Base-by-base conservation (phyloP, 176 grass and related monocot genomes). In the Juncus effusus region DNA sequence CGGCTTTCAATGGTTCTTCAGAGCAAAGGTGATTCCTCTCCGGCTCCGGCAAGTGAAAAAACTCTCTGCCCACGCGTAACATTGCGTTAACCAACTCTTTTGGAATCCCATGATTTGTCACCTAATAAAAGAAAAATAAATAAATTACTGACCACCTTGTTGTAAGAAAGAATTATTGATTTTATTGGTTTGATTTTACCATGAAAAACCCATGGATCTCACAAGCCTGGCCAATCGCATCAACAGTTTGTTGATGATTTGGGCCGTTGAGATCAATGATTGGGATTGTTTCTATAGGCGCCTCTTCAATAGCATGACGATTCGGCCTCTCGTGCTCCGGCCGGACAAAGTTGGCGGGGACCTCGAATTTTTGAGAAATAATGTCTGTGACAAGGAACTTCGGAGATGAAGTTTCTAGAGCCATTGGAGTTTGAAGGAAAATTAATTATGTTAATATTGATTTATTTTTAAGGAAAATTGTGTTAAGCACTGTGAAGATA, bases 11-110 rank as follows among this genome's bases (percentile, higher is more conserved):
- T 55, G 89, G 84, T 62, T 93, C 89, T 57, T 93, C 84, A 51
- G 89, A 93, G 53, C 85, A 93, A 69, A 67, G 85, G 76, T 93
- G 87, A 52, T 87, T 39, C 78, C 89, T 70, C 72, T 93, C 89
- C 38, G 71, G 65, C 62, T 28, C 19, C 19, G 19, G 19, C 19
- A 28, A 28, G 19, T 28, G 19, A 28, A 28, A 28, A 28, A 28
- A 93, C 67, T 93, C 84, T 81, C 54, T 61, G 7, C 84, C 74
- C 52, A 88, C 75, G n/a, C 62, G 52, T 42, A 93, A 70, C 81
- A 93, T 93, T 61, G 39, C 75, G 14, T 65, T 38, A 13, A 88
- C 73, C 1, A 88, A 63, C 10, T 2, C 39, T 36, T 56, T 63
- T 3, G 89, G 81, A 42, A 93, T 85, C 11, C 81, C 84, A 15